Base-by-base conservation (phyloP, 495 filamentous ascomycete genomes). In the Massariosphaeria phaeospora region DNA sequence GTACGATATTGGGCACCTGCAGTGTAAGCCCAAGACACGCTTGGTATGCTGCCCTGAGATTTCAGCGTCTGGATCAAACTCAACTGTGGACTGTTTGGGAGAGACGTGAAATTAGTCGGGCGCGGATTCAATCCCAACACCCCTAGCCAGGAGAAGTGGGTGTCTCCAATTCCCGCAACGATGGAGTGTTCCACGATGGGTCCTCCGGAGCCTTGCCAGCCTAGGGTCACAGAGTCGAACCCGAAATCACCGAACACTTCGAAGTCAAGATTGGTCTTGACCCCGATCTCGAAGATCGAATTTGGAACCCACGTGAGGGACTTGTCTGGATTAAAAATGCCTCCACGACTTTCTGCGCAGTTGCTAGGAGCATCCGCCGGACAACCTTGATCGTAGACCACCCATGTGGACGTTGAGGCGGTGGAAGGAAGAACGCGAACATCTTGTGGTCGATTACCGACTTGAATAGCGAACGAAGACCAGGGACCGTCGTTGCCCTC, bases 261-360 rank as follows among this genome's bases (percentile, higher is more conserved):
- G 23, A 75, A 67, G 20, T 75, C 78, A 10, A 82, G 70, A 42
- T 79, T 69, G 38, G 48, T 41, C 46, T 75, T 71, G 45, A 83
- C 64, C 5, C 75, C 78, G 31, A 84, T 68, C 56, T 78, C 66
- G 69, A 71, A 86, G 12, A 70, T 59, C 42, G 76, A 77, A 44
- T 82, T 71, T 21, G 69, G 56, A n/a, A 70, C 66, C 81, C 81
- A 85, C 42, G 75, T 79, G 27, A 73, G 68, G 12, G 81, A 84
- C 39, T 72, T 61, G 11, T 65, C 65, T 21, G 63, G 59, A 49
- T 76, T 68, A 64, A 80, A 84, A 23, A 79, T 61, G 31, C 72
- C 73, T 13, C 83, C 83, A 42, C 81, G 73, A 36, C 54, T 59
- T 49, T 63, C 54, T 11, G 24, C n/a, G 52, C 62, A 68, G 42